Evolutionary conservation across 148 eudicot genomes (phyloP), one percentile per base, ranked within the genome.

Genomic region (Dysphania ambrosioides): DNA sequence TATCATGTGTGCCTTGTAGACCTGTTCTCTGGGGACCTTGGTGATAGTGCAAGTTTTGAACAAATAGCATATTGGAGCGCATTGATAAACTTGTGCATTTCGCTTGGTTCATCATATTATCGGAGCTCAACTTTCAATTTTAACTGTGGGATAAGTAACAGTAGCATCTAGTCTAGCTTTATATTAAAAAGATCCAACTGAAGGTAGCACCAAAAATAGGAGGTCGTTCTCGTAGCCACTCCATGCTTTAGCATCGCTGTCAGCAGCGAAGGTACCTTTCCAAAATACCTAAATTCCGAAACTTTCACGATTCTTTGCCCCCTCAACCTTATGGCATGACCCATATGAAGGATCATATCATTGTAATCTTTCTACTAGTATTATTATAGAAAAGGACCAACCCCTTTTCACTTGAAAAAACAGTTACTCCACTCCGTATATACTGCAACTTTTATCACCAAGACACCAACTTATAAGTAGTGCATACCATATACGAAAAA

Each of bases 221-320:
- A 27, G 41, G 31, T 42, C 18, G 18, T 64, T 26, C 19, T 12
- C 8, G 12, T 56, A 34, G 76, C 29, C 15, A 55, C 75, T 68
- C 70, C 79, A 80, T 64, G 35, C 68, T 41, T 47, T 51, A 44
- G 60, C 67, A 75, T 74, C 35, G 75, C 75, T 74, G 78, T 75
- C 78, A 70, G 75, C 75, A 80, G 63, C 38, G 71, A 71, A 75
- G 32, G 79, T 80, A 80, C 27, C 68, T 80, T 75, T 80, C 76
- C 79, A 65, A 71, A 75, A 80, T 80, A 75, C 82, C 82, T 80
- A 80, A 80, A 75, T 71, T 80, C 72, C 67, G 42, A 75, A 55
- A 71, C 79, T 80, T 71, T 80, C 82, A 80, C 82, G 79, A 80
- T 80, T 53, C 8, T 49, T 75, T 80, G 82, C 79, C 63, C 76